A percentile compares a stretch with the other conserved stretches of the same genome.
Evolutionary conservation across 2,329 filamentous ascomycete genomes (phyloP).

Genomic region (Fusarium coicis): DNA sequence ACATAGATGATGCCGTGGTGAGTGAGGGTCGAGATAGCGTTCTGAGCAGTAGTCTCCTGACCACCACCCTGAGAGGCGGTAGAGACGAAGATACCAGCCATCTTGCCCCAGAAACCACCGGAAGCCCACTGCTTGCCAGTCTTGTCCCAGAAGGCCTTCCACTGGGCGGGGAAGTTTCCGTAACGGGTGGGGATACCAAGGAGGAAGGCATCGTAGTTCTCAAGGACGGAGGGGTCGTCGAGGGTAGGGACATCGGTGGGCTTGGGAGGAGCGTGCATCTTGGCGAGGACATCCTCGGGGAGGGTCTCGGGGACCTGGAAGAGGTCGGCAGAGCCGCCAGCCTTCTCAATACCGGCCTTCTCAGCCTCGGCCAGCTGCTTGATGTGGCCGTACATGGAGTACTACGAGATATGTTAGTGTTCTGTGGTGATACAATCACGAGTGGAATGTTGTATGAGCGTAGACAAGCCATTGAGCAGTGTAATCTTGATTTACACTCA

Average conservation of each 20-base stretch:
- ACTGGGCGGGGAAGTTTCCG: constrained; percentile 97
- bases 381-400: constrained; percentile 96
- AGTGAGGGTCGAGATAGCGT: constrained; percentile 83
- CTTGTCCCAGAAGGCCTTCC: constrained; percentile 93
- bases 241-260: constrained; percentile 72
- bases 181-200: constrained; percentile 95
- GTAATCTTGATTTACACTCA: not conserved
- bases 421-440: not conserved
- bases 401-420: constrained; percentile 61
- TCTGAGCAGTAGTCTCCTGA: constrained; percentile 88
- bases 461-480: not conserved
- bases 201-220: constrained; percentile 86
- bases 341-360: constrained; percentile 87
- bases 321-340: constrained; percentile 83
- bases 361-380: constrained; percentile 86
- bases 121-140: constrained; percentile 85
- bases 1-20: constrained; percentile 98
- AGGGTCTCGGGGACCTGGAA: constrained; percentile 94
- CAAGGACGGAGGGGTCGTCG: constrained; percentile 67
- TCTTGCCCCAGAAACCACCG: constrained; percentile 86
- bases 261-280: constrained; percentile 92
- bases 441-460: not conserved
- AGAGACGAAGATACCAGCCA: constrained; percentile 89
- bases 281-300: constrained; percentile 79
- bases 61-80: constrained; percentile 88